These are phyloP conservation scores for Syncephalastrum contaminatum DNA, from an alignment of 371 early-diverging fungal species.

Conservation along the genomic window DNA sequence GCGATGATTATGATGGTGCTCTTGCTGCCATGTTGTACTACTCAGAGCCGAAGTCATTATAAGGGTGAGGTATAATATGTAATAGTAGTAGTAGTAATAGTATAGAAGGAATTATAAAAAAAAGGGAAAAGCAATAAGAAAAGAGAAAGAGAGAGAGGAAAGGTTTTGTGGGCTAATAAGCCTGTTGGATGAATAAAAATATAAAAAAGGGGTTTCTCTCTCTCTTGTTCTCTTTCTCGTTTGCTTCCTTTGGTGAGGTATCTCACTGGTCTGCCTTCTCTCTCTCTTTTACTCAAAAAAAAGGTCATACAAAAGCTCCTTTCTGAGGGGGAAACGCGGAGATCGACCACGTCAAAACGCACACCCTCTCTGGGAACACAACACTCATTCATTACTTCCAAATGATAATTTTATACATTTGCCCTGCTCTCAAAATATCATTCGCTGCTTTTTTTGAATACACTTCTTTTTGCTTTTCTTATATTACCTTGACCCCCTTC, in stretches of 20 bases:
- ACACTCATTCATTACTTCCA: too few relatives aligned
- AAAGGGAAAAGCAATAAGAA: not conserved
- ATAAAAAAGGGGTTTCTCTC: not conserved
- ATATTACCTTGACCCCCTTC: too few relatives aligned
- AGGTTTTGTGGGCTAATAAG: not conserved
- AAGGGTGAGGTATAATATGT: not conserved
- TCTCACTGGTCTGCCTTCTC: too few relatives aligned
- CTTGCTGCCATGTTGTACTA: slow-evolving; percentile 7
- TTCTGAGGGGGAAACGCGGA: too few relatives aligned
- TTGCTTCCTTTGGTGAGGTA: not conserved
- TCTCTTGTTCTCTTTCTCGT: slow-evolving; percentile 1
- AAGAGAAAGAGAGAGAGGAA: slow-evolving; percentile 3
- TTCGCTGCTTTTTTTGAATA: too few relatives aligned
- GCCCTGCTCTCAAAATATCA: too few relatives aligned
- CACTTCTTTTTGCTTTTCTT: too few relatives aligned
- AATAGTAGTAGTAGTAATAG: slow-evolving; percentile 1
- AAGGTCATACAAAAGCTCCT: too few relatives aligned
- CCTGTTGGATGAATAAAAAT: not conserved
- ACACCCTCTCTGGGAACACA: too few relatives aligned
- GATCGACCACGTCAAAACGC: too few relatives aligned
- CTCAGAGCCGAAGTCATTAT: slow-evolving; percentile 11
- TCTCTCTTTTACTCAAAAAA: too few relatives aligned
- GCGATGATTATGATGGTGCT: slow-evolving; percentile 7
- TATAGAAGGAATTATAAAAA: not conserved
- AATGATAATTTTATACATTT: too few relatives aligned